Evolutionary conservation across 192 early-diverging fungal species (phyloP).

Genomic region (Dissophora globulifera): DNA sequence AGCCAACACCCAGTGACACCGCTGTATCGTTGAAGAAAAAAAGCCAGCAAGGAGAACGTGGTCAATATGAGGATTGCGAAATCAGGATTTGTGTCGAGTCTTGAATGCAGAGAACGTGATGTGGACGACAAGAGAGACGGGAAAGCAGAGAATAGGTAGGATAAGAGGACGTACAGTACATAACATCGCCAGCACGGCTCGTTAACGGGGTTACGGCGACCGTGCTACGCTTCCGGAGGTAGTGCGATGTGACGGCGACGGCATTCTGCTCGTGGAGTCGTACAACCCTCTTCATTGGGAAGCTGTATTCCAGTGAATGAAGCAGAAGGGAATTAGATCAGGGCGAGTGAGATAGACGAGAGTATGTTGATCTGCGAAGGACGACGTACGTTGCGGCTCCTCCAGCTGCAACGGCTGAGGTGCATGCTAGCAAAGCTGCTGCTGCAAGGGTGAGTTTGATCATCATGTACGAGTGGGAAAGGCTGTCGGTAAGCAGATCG

Average conservation of each 20-base stretch:
- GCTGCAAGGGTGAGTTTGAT: neutral
- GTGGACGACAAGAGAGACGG: too few relatives aligned
- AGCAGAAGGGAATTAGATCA: neutral
- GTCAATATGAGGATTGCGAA: too few relatives aligned
- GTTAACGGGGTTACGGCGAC: conserved; percentile 11
- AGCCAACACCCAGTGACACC: conserved; percentile 65
- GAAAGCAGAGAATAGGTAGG: too few relatives aligned
- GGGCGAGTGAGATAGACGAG: neutral
- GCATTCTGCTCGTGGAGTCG: conserved; percentile 18
- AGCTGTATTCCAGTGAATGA: conserved; percentile 18
- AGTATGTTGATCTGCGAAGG: neutral
- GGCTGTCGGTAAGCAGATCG: too few relatives aligned
- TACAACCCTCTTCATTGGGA: conserved; percentile 12
- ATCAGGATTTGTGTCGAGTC: too few relatives aligned
- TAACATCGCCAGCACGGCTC: conserved; percentile 17
- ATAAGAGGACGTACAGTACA: conserved; percentile 31
- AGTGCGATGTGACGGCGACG: conserved; percentile 8
- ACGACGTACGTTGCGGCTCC: conserved; percentile 29
- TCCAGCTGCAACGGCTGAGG: neutral
- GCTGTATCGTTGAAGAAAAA: too few relatives aligned
- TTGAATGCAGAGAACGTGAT: too few relatives aligned
- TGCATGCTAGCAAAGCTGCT: conserved; percentile 1
- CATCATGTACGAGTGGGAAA: too few relatives aligned
- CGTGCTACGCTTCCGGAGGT: conserved; percentile 28
- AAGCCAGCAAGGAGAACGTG: neutral